These are phyloP conservation scores for Chaetomium sp. DNA, from an alignment of 2,329 filamentous ascomycete genomes.

Conservation along the genomic window DNA sequence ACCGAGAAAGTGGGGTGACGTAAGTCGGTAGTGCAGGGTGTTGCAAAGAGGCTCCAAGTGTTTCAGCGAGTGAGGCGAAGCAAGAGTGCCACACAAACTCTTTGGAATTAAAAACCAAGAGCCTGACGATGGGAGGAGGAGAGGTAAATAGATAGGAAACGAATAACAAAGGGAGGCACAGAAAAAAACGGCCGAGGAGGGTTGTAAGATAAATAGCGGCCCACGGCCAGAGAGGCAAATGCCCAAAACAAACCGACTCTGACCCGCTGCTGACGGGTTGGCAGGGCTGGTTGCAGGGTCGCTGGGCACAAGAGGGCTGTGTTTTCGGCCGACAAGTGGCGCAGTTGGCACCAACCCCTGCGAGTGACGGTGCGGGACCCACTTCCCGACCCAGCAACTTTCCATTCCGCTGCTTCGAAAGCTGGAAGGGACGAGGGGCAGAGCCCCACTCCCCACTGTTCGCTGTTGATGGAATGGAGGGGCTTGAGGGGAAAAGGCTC, in stretches of 20 bases:
- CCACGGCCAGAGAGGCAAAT: not conserved
- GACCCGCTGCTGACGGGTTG: slow-evolving; percentile 5
- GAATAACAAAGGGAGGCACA: not conserved
- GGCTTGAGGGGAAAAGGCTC: too few species aligned
- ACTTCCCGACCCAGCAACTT: slow-evolving; percentile 4
- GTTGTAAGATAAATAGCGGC: slow-evolving; percentile 11
- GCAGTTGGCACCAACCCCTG: slow-evolving; percentile 3
- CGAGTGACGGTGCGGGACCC: not conserved
- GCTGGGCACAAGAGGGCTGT: slow-evolving; percentile 6
- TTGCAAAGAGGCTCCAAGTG: not conserved
- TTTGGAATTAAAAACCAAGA: not conserved
- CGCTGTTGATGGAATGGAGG: too few species aligned
- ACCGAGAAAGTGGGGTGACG: not conserved
- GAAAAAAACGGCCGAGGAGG: not conserved
- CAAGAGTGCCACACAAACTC: not conserved
- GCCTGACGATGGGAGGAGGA: not conserved
- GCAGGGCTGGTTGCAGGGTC: not conserved
- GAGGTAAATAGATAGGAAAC: not conserved
- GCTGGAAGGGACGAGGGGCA: not conserved
- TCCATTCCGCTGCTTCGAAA: not conserved
- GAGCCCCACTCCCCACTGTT: not conserved
- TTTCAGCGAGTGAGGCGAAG: not conserved
- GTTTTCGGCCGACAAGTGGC: slow-evolving; percentile 6
- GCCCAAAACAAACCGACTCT: not conserved
- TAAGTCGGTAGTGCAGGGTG: not conserved